phyloP scores from a whole-genome alignment of 2,329 filamentous ascomycete species.

The Arthroderma sp. region DNA sequence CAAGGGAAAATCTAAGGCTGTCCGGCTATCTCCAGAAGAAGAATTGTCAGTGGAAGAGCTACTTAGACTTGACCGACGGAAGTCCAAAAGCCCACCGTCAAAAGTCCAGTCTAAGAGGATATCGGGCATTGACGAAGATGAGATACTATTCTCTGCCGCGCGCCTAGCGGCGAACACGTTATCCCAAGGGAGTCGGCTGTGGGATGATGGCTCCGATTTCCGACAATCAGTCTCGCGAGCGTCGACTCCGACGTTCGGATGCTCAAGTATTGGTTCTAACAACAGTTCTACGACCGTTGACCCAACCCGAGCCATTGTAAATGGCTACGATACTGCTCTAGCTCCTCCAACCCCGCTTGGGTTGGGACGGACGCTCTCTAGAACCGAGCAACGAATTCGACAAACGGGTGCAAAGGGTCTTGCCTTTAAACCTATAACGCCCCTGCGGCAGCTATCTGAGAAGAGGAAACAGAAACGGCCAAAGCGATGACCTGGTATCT shows the following conservation, averaged over 20 bases:
- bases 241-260: constrained; percentile 5
- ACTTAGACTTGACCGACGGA: constrained; percentile 5
- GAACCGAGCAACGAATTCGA: constrained; percentile 31
- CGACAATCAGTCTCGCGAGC: constrained; percentile 13
- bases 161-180: constrained; percentile 29
- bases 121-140: constrained; percentile 25
- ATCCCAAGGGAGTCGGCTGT: constrained; percentile 22
- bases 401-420: constrained; percentile 30
- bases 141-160: constrained; percentile 28
- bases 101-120: constrained; percentile 4
- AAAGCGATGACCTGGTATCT: not conserved
- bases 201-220: constrained; percentile 15
- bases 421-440: constrained; percentile 19
- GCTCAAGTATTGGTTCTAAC: not conserved
- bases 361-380: constrained; percentile 27
- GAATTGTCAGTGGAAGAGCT: constrained; percentile 11
- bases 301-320: constrained; percentile 15
- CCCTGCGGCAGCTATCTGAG: not conserved
- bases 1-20: constrained; percentile 4
- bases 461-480: constrained; percentile 2
- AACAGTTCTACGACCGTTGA: constrained; percentile 9
- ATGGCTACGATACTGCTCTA: constrained; percentile 30
- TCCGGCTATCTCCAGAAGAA: constrained; percentile 4
- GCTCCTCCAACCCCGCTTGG: constrained; percentile 26
- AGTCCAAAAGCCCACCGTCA: constrained; percentile 3